Base-by-base conservation (phyloP, 805 yeast species). In the Hemisphaericaspora nanyangensis region DNA sequence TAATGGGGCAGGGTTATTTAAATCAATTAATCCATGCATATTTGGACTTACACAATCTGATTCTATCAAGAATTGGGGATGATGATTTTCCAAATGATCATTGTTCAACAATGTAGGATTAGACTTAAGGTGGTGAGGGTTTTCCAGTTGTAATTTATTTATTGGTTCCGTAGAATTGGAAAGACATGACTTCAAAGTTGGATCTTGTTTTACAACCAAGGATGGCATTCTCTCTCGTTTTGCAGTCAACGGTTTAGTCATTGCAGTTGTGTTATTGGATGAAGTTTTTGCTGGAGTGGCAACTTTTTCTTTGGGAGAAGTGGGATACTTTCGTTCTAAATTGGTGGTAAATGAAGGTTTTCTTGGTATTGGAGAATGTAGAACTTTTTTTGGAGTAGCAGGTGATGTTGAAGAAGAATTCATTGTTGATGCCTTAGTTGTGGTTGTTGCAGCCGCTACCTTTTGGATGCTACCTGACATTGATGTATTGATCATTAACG, bases 141-240 rank as follows among this genome's bases (percentile, higher is more conserved):
- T 7, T 7, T 16, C 31, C 13, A 10, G 20, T 6, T 6, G 34
- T 16, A 16, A n/a, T 20, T 20, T 29, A 17, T 15, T 29, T n/a
- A 20, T 5, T 7, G 40, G 25, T 19, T 17, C 27, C 7, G 37
- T 31, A 13, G 35, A 28, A 12, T 34, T 37, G 13, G 37, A 29
- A 11, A 52, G 38, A 35, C 56, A 52, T 16, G 55, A 51, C 26
- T 48, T 49, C 20, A 52, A 44, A 33, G 39, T 43, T 5, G 51
- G 48, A 31, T 50, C 54, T 17, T 44, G 42, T 27, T 46, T 47
- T 3, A 50, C 51, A 6, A 45, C 39, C 17, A 50, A 42, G 20
- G 44, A 44, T 4, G 50, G 52, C 17, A 38, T 37, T 11, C 29
- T 38, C 27, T 45, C 22, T 35, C 42, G 35, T 26, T 16, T 26